These are phyloP conservation scores for Thinopyrum elongatum DNA, from an alignment of 176 grass and related monocot species.

Conservation along the genomic window DNA sequence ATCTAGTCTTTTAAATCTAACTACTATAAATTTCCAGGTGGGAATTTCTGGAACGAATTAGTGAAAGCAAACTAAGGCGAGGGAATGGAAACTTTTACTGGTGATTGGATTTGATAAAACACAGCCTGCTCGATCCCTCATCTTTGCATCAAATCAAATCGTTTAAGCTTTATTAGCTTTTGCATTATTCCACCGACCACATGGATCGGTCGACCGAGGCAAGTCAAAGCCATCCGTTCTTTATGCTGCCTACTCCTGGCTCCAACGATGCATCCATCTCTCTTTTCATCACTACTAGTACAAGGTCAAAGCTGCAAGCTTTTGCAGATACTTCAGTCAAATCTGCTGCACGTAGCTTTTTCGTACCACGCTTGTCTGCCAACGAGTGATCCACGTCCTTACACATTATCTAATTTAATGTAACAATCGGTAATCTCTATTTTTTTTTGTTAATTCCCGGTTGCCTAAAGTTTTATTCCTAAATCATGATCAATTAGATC, in stretches of 20 bases:
- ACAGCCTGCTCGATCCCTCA: background rate
- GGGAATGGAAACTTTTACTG: background rate
- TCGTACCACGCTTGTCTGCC: background rate
- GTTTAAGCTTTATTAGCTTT: background rate
- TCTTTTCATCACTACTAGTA: background rate
- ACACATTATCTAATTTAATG: background rate
- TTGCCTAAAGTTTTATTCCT: background rate
- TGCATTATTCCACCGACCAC: slow-evolving; percentile 8
- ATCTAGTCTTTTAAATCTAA: no score
- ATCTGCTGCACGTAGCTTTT: background rate
- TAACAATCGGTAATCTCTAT: background rate
- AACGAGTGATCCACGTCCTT: background rate
- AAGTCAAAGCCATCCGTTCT: background rate
- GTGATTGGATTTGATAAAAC: slow-evolving; percentile 8
- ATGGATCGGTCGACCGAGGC: background rate
- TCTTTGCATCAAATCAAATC: slow-evolving; percentile 3
- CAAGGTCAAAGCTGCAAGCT: slow-evolving; percentile 10
- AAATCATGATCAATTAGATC: background rate
- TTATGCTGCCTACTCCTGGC: background rate
- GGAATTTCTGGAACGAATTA: background rate
- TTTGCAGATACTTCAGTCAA: background rate
- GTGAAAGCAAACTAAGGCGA: background rate
- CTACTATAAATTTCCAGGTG: background rate
- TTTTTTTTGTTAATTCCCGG: background rate
- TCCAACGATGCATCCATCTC: background rate